Evolutionary conservation across 1,284 basidiomycete genomes (phyloP), one percentile per base, ranked within the genome.

Genomic region (Ganoderma leucocontextum): DNA sequence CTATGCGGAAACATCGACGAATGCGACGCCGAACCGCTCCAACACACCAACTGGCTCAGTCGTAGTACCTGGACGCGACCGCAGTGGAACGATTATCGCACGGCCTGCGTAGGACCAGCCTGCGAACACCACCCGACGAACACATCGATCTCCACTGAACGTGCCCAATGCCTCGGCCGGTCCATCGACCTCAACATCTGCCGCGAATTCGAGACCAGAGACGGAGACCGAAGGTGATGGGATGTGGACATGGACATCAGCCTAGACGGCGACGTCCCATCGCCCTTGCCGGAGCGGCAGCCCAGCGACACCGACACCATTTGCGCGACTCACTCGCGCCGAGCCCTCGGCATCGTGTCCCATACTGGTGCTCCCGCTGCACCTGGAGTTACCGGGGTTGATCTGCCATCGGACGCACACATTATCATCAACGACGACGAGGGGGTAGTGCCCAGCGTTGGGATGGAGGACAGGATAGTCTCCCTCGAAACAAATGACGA

Each of bases 171-270:
- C 61, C 63, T 78, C 66, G 74, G 81, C 65, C 55, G 78, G 82
- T 4, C 82, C 85, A 0, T 85, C 86, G 0, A 83, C 84, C 0
- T 86, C 87, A 0, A 85, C 87, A 22, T 87, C 87, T 22, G 84
- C 84, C 0, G 85, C 83, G 22, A 83, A 83, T 35, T 91, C 89
- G 0, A 82, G 89, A 15, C 85, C 89, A 0, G 90, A 92, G 63
- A 92, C 91, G 0, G 91, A 92, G 79, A 91, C 90, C 0, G 91
- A 93, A 77, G 90, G 91, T 69, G 91, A 91, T 69, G 83, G 9
- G 90, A 91, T 58, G 84, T 79, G 1, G 88, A 89, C 57, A 84
- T 85, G 68, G 88, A 87, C 70, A 82, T 81, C 71, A 78, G 74
- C 38, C 78, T 78, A 35, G 82, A 81, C 62, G 75, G 76, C 60